These are phyloP conservation scores for Nectriaceae sp. DNA, from an alignment of 2,329 filamentous ascomycete species.

Conservation along the genomic window DNA sequence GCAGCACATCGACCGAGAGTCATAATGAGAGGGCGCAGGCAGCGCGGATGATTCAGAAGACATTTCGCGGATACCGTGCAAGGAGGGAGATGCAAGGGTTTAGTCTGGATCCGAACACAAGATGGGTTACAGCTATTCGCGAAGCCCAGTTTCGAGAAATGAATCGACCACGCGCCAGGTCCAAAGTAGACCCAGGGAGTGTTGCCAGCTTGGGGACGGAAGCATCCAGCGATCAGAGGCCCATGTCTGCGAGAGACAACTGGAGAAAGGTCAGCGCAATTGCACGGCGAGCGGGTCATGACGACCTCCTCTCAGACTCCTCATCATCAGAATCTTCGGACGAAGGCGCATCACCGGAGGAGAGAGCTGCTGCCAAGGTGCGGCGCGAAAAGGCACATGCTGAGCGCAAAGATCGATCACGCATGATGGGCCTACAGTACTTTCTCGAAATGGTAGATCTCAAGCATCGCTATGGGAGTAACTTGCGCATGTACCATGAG, in stretches of 20 bases:
- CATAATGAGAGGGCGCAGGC: conserved; percentile 42
- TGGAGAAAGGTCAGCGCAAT: conserved; percentile 77
- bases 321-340: conserved; percentile 32
- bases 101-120: conserved; percentile 66
- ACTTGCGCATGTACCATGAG: conserved; percentile 78
- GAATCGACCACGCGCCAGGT: conserved; percentile 44
- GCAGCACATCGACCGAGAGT: conserved; percentile 14
- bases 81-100: conserved; percentile 71
- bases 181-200: conserved; percentile 11
- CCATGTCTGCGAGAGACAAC: conserved; percentile 58
- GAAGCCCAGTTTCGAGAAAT: conserved; percentile 58
- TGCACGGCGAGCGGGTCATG: conserved; percentile 70
- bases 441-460: conserved; percentile 83
- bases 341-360: conserved; percentile 35
- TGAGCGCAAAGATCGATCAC: conserved; percentile 65
- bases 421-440: conserved; percentile 83
- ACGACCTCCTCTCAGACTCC: conserved; percentile 55
- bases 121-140: conserved; percentile 69
- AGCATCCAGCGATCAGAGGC: conserved; percentile 12
- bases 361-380: conserved; percentile 40
- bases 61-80: conserved; percentile 75
- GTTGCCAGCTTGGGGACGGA: conserved; percentile 12
- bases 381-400: conserved; percentile 52
- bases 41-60: conserved; percentile 64
- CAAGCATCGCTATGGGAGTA: conserved; percentile 86